phyloP scores from a whole-genome alignment of 1,284 basidiomycete genomes.

The Anthracocystis walkeri region DNA sequence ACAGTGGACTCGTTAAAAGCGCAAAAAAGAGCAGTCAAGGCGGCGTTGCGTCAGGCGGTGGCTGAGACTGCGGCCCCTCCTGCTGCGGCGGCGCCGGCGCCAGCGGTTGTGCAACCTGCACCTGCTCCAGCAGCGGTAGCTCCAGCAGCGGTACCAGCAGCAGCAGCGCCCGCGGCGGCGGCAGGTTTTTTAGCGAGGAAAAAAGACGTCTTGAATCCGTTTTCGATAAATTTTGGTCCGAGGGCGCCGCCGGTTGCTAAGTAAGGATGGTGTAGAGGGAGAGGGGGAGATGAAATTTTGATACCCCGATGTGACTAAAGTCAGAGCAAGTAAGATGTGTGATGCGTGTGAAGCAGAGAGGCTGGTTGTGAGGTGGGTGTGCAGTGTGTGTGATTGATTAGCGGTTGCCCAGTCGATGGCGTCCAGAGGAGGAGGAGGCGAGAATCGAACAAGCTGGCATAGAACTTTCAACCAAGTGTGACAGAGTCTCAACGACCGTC shows the following conservation, averaged over 20 bases:
- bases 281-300: no score
- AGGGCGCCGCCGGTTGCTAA: constrained; percentile 29
- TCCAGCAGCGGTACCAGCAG: not conserved
- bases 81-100: constrained; percentile 11
- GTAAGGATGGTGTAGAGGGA: constrained; percentile 5
- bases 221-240: constrained; percentile 47
- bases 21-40: constrained; percentile 41
- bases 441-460: no score
- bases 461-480: no score
- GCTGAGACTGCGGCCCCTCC: constrained; percentile 19
- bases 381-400: no score
- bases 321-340: no score
- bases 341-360: no score
- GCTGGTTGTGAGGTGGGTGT: no score
- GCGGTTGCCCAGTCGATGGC: no score
- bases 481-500: no score
- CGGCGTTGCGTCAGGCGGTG: constrained; percentile 34
- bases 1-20: constrained; percentile 18
- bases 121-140: constrained; percentile 11
- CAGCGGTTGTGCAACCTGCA: constrained; percentile 5
- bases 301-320: no score
- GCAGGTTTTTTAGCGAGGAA: constrained; percentile 19
- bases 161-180: constrained; percentile 3
- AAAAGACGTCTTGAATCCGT: constrained; percentile 48
- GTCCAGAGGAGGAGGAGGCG: no score